Conservation (phyloP, 495 filamentous ascomycete species). For the Xylaria cubensis region DNA sequence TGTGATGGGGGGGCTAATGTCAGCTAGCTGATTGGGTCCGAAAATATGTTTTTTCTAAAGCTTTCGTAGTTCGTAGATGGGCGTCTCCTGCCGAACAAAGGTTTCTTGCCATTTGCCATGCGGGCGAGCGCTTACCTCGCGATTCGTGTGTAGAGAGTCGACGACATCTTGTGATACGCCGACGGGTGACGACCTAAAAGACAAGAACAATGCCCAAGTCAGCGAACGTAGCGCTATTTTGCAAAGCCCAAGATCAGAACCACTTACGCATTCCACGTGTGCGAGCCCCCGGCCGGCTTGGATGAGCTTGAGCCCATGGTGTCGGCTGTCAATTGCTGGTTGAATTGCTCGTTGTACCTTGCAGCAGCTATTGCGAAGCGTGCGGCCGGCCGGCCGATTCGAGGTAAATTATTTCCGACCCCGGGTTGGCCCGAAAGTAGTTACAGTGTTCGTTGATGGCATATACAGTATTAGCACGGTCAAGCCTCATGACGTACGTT, state of each 20-base stretch:
- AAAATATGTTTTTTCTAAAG: neutral
- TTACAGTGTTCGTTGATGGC: neutral
- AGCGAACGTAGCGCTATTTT: slow-evolving; percentile 1
- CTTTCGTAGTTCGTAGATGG: neutral
- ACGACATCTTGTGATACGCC: slow-evolving; percentile 87
- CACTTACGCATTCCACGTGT: slow-evolving; percentile 58
- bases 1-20: slow-evolving; percentile 43
- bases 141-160: slow-evolving; percentile 78
- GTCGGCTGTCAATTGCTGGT: slow-evolving; percentile 29
- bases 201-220: slow-evolving; percentile 6
- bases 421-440: slow-evolving; percentile 28
- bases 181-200: slow-evolving; percentile 76
- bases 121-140: slow-evolving; percentile 68
- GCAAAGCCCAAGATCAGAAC: neutral
- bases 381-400: slow-evolving; percentile 25
- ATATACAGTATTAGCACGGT: slow-evolving; percentile 8
- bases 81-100: neutral
- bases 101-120: neutral
- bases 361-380: slow-evolving; percentile 23
- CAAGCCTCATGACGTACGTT: neutral
- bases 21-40: neutral
- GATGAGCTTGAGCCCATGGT: slow-evolving; percentile 59
- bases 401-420: slow-evolving; percentile 33
- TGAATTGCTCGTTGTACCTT: slow-evolving; percentile 18
- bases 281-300: slow-evolving; percentile 51